Conservation (phyloP, 106 monocot genomes). For the Gastrodia elata region DNA sequence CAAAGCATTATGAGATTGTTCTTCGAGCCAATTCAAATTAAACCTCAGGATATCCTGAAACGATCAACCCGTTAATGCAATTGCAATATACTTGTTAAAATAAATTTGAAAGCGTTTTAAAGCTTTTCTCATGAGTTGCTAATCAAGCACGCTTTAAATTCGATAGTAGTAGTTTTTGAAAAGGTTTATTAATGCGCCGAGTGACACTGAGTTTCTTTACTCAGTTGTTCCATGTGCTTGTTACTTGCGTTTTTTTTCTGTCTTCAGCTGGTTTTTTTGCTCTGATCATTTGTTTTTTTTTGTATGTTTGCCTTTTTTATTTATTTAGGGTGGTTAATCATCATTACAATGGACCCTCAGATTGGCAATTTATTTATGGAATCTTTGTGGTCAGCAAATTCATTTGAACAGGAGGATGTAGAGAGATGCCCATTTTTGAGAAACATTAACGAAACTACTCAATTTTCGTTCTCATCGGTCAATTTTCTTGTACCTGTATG, state of each 20-base stretch:
- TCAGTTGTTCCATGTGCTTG: neutral
- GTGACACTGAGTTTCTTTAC: neutral
- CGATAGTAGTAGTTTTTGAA: neutral
- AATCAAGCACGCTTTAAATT: neutral
- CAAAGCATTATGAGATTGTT: neutral
- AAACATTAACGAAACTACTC: constrained; percentile 85
- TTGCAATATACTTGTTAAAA: neutral
- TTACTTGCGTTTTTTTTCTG: neutral
- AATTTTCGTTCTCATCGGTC: constrained; percentile 53
- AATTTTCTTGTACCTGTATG: constrained; percentile 49
- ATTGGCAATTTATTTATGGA: constrained; percentile 12
- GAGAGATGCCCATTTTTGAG: constrained; percentile 84
- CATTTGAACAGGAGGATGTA: constrained; percentile 38
- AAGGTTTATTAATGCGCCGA: neutral
- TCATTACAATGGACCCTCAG: constrained; percentile 12
- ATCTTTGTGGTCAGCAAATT: constrained; percentile 13
- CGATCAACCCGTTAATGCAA: neutral
- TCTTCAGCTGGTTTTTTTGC: neutral
- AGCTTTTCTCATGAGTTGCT: neutral
- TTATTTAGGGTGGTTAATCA: constrained; percentile 3
- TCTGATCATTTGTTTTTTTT: neutral
- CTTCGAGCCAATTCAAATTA: neutral
- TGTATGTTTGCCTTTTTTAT: neutral
- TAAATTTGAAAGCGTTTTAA: neutral
- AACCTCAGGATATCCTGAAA: neutral